Evolutionary conservation across 257 asterid genomes (phyloP).

Genomic region (Lantana camara): DNA sequence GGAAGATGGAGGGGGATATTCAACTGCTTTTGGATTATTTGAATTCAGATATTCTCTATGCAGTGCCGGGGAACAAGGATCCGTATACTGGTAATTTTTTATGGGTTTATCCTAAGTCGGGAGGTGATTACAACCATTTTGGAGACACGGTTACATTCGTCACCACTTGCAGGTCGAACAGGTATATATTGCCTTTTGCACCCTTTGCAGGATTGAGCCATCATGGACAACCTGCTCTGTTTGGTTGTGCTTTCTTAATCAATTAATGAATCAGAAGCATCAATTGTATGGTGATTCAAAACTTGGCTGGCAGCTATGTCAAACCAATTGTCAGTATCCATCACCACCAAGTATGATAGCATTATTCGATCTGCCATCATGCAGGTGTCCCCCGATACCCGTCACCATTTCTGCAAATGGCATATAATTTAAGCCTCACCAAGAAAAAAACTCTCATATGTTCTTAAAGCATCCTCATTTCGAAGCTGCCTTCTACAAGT

Average conservation of each 20-base stretch:
- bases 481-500: constrained; percentile 81
- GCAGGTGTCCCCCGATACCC: constrained; percentile 78
- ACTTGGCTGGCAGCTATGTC: constrained; percentile 95
- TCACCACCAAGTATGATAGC: constrained; percentile 86
- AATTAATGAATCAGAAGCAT: constrained; percentile 91
- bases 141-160: constrained; percentile 97
- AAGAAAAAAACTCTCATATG: constrained; percentile 80
- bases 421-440: constrained; percentile 93
- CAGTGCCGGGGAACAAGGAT: constrained; percentile 83
- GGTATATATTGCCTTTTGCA: constrained; percentile 90
- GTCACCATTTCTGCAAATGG: constrained; percentile 98
- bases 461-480: constrained; percentile 73
- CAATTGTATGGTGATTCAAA: constrained; percentile 82
- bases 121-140: constrained; percentile 65
- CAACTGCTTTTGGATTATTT: constrained; percentile 89
- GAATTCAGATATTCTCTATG: constrained; percentile 74
- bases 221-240: constrained; percentile 93
- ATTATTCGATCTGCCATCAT: constrained; percentile 73
- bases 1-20: constrained; percentile 92
- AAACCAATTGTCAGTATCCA: constrained; percentile 67
- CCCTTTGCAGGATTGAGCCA: constrained; percentile 95
- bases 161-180: constrained; percentile 92
- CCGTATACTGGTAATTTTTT: constrained; percentile 75
- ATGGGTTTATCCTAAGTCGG: constrained; percentile 92
- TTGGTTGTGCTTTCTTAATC: constrained; percentile 92